Conservation (phyloP, 73 alveolate genomes). For the Blepharisma japonicum region DNA sequence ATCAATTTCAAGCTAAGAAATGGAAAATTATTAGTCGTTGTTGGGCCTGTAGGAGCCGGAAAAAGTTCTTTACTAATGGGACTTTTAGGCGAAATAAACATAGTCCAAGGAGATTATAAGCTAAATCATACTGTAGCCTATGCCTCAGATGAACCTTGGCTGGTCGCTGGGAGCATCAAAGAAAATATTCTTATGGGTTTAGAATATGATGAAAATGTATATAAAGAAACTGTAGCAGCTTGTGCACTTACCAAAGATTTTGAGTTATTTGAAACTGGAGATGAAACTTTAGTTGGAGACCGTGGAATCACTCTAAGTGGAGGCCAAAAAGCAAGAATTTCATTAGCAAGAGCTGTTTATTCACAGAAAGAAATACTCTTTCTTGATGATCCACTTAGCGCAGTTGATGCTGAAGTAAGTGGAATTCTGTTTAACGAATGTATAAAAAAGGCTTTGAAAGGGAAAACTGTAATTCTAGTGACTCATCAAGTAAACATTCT, state of each 20-base stretch:
- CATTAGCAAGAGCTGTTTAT: conserved; percentile 80
- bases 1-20: not conserved
- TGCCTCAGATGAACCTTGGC: conserved; percentile 17
- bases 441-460: conserved; percentile 1
- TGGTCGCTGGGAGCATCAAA: conserved; percentile 3
- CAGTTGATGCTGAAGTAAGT: conserved; percentile 70
- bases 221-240: not conserved
- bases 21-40: not conserved
- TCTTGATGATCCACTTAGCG: conserved; percentile 80
- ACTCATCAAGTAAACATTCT: conserved; percentile 32
- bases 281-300: conserved; percentile 12
- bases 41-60: conserved; percentile 16
- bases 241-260: not conserved
- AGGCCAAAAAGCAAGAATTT: conserved; percentile 82
- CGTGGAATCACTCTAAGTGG: conserved; percentile 49
- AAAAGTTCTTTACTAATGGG: conserved; percentile 3
- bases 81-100: not conserved
- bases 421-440: conserved; percentile 33
- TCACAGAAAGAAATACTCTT: conserved; percentile 69
- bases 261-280: not conserved
- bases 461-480: conserved; percentile 29
- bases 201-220: not conserved
- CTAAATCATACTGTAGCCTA: not conserved
- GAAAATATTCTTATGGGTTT: conserved; percentile 8
- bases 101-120: not conserved